Evolutionary conservation across 257 asterid species (phyloP), one percentile per base, ranked within the genome.

Genomic region (Solanum lycopersicoides): DNA sequence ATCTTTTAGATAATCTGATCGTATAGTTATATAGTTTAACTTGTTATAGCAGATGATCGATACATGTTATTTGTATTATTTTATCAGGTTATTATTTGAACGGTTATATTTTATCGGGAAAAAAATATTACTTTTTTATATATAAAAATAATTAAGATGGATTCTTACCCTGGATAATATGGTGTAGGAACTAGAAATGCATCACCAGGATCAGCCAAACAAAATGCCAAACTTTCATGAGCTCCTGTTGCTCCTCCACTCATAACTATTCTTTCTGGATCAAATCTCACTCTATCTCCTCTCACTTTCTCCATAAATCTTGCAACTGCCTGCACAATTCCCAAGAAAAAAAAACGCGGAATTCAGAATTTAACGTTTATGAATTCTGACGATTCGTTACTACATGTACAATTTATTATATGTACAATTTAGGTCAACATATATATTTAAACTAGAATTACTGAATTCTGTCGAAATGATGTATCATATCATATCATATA

Each of bases 231-330:
- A 12, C 66, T 85, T 73, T 89, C 91, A 74, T 73, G 84, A 34
- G 89, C 91, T 20, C 88, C 91, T 3, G 91, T 89, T 16, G 91
- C 91, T 14, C 91, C 91, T 44, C 89, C 91, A 35, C 88, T 88
- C 77, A 89, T 89, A 5, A 89, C 91, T 39, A 89, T 71, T 12
- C 84, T 71, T 7, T 89, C 89, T 7, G 91, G 89, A 53, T 87
- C 83, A 53, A 89, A 89, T 71, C 11, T 87, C 3, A 85, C 91
- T 87, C 50, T 89, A 30, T 85, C 88, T 18, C 91, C 91, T 71
- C 91, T 87, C 34, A 87, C 86, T 84, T 84, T 87, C 30, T 73
- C 91, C 91, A 89, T 89, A 8, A 87, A 89, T 18, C 73, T 89
- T 65, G 91, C 39, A 59, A 89, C 88, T n/a, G 89, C 91, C 91